Percentiles rank a stretch among this genome's conserved stretches.
These are phyloP conservation scores for Pseudogymnoascus destructans DNA, from an alignment of 2,329 filamentous ascomycete genomes.

Conservation along the genomic window DNA sequence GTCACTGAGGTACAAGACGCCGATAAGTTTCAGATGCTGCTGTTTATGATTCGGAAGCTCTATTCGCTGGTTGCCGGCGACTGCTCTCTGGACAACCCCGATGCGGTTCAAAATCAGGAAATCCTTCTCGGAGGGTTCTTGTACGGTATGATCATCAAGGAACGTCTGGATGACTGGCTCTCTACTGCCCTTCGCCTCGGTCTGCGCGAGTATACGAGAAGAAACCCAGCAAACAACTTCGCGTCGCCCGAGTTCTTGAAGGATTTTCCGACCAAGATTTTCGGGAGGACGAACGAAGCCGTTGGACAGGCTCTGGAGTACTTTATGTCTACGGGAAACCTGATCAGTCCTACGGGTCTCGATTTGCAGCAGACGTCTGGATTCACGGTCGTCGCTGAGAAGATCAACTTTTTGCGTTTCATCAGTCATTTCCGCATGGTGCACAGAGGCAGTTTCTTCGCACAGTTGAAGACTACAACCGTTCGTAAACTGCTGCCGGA, in stretches of 20 bases:
- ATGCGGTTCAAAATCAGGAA: conserved; percentile 93
- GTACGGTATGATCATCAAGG: conserved; percentile 92
- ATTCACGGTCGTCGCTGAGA: conserved; percentile 93
- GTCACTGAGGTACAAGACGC: conserved; percentile 73
- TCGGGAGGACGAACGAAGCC: conserved; percentile 75
- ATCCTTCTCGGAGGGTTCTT: conserved; percentile 85
- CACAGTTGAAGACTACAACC: conserved; percentile 90
- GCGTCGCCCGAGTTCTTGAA: conserved; percentile 62
- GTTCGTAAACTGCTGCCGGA: conserved; percentile 91
- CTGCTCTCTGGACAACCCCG: conserved; percentile 86
- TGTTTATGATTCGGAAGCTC: conserved; percentile 94
- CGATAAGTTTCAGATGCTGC: conserved; percentile 86
- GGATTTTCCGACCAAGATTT: conserved; percentile 67
- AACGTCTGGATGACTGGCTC: conserved; percentile 82
- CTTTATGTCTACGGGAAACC: conserved; percentile 89
- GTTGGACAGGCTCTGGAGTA: conserved; percentile 81
- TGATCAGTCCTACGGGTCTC: conserved; percentile 79
- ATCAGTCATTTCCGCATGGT: conserved; percentile 99
- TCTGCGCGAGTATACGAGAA: conserved; percentile 44
- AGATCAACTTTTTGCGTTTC: conserved; percentile 97
- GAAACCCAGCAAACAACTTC: conserved; percentile 54
- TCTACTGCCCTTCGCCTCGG: conserved; percentile 37
- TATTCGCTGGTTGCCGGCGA: conserved; percentile 88
- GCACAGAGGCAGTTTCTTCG: conserved; percentile 97
- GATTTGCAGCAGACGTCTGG: conserved; percentile 91